Evolutionary conservation across 2,329 filamentous ascomycete species (phyloP).

Genomic region (Alternaria arborescens): DNA sequence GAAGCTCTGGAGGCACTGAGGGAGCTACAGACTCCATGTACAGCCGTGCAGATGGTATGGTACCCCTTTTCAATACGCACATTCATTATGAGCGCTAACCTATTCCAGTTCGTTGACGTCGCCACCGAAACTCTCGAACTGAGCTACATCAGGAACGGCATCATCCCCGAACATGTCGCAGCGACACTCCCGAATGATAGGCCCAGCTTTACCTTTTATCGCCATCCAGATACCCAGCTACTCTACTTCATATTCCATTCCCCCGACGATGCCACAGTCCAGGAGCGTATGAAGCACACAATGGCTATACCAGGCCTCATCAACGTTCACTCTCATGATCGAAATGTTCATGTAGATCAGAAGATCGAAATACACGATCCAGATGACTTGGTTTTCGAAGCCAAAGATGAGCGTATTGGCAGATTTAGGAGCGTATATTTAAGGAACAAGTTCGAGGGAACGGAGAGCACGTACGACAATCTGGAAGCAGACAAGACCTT

Average conservation of each 20-base stretch:
- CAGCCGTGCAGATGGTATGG: conserved; percentile 35
- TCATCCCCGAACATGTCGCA: background rate
- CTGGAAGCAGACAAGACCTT: background rate
- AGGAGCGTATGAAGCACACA: conserved; percentile 41
- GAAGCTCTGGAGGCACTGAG: conserved; percentile 28
- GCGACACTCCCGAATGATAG: conserved; percentile 5
- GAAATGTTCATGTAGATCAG: conserved; percentile 30
- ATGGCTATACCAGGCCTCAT: conserved; percentile 41
- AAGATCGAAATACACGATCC: conserved; percentile 42
- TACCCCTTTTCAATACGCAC: background rate
- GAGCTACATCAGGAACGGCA: conserved; percentile 9
- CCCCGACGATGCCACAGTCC: conserved; percentile 34
- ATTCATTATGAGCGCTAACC: background rate
- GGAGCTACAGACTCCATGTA: conserved; percentile 16
- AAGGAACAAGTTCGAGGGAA: conserved; percentile 28
- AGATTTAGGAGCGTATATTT: conserved; percentile 35
- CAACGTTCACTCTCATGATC: conserved; percentile 37
- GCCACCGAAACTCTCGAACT: conserved; percentile 28
- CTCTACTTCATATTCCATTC: conserved; percentile 41
- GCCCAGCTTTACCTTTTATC: conserved; percentile 43
- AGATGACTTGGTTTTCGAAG: conserved; percentile 31
- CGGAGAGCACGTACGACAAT: conserved; percentile 21
- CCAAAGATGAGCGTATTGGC: conserved; percentile 23
- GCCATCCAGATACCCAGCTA: conserved; percentile 19
- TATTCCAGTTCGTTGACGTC: conserved; percentile 26